phyloP scores from a whole-genome alignment of 345 rosid species.

The Dovyalis caffra region DNA sequence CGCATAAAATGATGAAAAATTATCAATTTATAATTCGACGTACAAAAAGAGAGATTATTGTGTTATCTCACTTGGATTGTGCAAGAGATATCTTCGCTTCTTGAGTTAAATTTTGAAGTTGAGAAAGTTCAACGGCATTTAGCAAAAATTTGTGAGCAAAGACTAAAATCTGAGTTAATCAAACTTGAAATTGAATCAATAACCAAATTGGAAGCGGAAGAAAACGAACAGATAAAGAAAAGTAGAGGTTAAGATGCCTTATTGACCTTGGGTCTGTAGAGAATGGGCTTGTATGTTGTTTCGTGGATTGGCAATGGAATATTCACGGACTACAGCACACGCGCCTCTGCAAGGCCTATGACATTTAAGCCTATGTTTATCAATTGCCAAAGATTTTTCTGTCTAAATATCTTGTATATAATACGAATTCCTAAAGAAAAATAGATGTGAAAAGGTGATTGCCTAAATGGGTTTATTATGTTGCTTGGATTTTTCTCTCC shows the following conservation, averaged over 20 bases:
- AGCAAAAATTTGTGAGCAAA: background rate
- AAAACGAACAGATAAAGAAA: background rate
- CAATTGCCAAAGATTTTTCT: too few relatives aligned
- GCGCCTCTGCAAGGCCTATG: background rate
- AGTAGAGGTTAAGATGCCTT: background rate
- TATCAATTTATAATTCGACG: too few relatives aligned
- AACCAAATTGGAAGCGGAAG: background rate
- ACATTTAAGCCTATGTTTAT: background rate
- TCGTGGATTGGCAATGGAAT: background rate
- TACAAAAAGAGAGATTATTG: too few relatives aligned
- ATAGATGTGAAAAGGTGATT: background rate
- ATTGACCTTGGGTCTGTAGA: too few relatives aligned
- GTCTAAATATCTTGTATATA: too few relatives aligned
- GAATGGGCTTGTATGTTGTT: background rate
- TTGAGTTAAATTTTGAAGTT: too few relatives aligned
- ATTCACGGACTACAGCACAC: background rate
- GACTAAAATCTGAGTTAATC: background rate
- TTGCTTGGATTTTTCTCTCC: background rate
- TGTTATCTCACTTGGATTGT: too few relatives aligned
- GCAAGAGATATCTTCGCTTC: too few relatives aligned
- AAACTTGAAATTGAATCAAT: background rate
- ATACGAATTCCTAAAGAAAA: too few relatives aligned
- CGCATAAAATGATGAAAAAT: too few relatives aligned
- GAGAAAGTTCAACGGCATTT: too few relatives aligned
- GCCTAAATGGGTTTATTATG: too few relatives aligned